These are phyloP conservation scores for Candida sanyaensis DNA, from an alignment of 1,139 yeast species.

Conservation along the genomic window DNA sequence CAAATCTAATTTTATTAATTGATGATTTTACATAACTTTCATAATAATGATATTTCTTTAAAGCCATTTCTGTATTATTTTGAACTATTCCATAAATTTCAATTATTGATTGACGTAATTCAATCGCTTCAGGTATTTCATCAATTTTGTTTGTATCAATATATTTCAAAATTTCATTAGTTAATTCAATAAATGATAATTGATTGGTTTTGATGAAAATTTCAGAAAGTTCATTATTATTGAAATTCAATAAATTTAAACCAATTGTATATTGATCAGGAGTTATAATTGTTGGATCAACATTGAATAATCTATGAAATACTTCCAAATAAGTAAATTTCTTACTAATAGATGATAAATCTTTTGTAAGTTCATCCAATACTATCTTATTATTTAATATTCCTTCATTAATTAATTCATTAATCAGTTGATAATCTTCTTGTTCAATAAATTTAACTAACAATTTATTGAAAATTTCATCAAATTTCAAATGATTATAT, in stretches of 20 bases:
- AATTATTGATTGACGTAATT: conserved; percentile 29
- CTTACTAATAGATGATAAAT: background rate
- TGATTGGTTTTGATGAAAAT: conserved; percentile 1
- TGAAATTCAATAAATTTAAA: conserved; percentile 10
- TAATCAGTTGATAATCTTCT: conserved; percentile 2
- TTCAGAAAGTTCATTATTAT: background rate
- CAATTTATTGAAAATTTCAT: background rate
- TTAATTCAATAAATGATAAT: conserved; percentile 4
- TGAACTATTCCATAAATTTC: conserved; percentile 40
- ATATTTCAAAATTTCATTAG: conserved; percentile 4
- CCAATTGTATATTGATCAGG: conserved; percentile 6
- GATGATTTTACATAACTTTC: conserved; percentile 39
- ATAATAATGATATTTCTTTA: conserved; percentile 36
- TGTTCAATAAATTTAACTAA: conserved; percentile 1
- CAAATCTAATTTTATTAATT: conserved; percentile 33
- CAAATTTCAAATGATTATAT: conserved; percentile 7
- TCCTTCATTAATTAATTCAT: conserved; percentile 4
- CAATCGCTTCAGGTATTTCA: conserved; percentile 26
- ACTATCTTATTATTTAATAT: background rate
- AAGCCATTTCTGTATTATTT: conserved; percentile 28
- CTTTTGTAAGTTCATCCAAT: background rate
- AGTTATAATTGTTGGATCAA: conserved; percentile 4
- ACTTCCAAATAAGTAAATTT: conserved; percentile 14
- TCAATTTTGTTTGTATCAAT: conserved; percentile 22
- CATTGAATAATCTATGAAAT: conserved; percentile 12